Conservation (phyloP, 1,284 basidiomycete genomes). For the Erythrobasidium hasegawianum region DNA sequence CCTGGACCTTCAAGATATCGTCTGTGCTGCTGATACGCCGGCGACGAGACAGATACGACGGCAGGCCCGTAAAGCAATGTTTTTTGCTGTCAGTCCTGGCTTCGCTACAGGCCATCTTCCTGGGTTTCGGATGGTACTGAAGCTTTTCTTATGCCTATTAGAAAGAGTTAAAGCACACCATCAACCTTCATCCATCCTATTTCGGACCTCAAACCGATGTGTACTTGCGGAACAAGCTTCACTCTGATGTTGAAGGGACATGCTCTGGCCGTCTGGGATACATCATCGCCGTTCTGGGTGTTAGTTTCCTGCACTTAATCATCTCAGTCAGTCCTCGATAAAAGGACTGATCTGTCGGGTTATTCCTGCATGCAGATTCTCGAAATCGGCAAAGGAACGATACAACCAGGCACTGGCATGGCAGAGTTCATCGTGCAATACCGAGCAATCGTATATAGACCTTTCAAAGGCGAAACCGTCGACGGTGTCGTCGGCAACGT, state of each 20-base stretch:
- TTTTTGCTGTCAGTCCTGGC: conserved; percentile 29
- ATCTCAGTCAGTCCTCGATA: background rate
- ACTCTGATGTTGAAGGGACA: conserved; percentile 94
- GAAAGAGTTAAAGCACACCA: conserved; percentile 94
- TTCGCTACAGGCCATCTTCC: background rate
- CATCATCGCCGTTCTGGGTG: conserved; percentile 88
- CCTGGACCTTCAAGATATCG: background rate
- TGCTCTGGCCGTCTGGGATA: conserved; percentile 94
- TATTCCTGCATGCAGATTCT: conserved; percentile 54
- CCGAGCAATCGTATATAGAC: conserved; percentile 85
- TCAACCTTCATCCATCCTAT: conserved; percentile 94
- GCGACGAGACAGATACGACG: background rate
- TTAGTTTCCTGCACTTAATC: conserved; percentile 41
- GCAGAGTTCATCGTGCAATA: conserved; percentile 45
- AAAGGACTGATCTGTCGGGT: background rate
- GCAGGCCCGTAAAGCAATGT: conserved; percentile 21
- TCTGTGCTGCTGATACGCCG: background rate
- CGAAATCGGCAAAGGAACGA: conserved; percentile 85
- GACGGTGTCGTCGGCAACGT: conserved; percentile 95
- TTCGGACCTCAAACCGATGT: conserved; percentile 93
- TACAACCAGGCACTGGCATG: conserved; percentile 76
- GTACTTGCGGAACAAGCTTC: conserved; percentile 87
- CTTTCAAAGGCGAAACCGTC: conserved; percentile 97
- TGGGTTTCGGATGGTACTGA: background rate
- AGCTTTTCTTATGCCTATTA: conserved; percentile 47